Evolutionary conservation across 108 stramenopile genomes (phyloP).

Genomic region (Discostella pseudostelligera): DNA sequence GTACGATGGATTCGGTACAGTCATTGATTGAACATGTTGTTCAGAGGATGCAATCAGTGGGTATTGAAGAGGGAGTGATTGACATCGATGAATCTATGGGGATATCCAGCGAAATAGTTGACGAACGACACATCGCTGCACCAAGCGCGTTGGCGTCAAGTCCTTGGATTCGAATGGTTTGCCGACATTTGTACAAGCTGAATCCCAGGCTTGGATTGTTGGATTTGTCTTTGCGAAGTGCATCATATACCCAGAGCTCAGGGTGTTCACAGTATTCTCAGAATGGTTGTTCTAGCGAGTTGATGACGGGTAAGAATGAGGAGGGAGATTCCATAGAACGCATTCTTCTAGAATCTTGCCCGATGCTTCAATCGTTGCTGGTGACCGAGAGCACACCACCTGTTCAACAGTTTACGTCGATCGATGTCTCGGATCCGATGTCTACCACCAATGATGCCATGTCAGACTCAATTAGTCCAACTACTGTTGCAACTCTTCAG

Average conservation of each 20-base stretch:
- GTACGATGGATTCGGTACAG: constrained; percentile 31
- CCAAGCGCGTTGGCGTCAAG: constrained; percentile 32
- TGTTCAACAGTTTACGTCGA: constrained; percentile 13
- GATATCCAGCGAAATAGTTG: not conserved
- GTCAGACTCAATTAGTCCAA: constrained; percentile 17
- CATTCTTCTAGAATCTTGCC: constrained; percentile 29
- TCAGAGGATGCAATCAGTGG: constrained; percentile 8
- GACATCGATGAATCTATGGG: constrained; percentile 12
- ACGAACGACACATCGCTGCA: constrained; percentile 9
- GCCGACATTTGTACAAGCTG: constrained; percentile 40
- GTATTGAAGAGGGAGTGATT: constrained; percentile 35
- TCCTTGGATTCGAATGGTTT: constrained; percentile 40
- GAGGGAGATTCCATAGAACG: constrained; percentile 5
- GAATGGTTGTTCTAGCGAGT: not conserved
- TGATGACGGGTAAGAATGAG: constrained; percentile 7
- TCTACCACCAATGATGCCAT: constrained; percentile 1
- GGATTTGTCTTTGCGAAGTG: not conserved
- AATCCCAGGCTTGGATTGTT: constrained; percentile 35
- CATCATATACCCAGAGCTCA: constrained; percentile 15
- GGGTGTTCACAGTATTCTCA: constrained; percentile 1
- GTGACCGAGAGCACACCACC: constrained; percentile 14
- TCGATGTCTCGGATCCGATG: constrained; percentile 9
- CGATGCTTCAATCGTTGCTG: constrained; percentile 36
- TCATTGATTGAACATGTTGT: constrained; percentile 25
- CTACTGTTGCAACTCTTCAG: constrained; percentile 46